Base-by-base conservation (phyloP, 2,329 filamentous ascomycete genomes). In the Aaosphaeria arxii region DNA sequence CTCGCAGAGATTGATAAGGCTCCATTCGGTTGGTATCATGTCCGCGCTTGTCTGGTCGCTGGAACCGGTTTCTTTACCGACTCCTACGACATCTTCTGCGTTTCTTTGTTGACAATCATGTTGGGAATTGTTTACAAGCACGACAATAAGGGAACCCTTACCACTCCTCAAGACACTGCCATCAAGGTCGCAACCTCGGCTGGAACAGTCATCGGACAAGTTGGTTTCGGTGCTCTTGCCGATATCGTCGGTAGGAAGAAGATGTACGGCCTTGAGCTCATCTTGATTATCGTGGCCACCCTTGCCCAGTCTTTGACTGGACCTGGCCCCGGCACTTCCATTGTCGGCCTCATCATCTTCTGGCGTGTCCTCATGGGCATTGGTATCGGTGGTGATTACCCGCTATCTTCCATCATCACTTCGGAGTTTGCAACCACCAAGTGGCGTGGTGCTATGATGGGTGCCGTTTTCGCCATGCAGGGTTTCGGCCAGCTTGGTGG, bases 151-250 rank as follows among this genome's bases (percentile, higher is more conserved):
- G 78, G 52, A 74, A 74, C 52, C 7, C 58, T 91, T 60, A 83
- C 86, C 6, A 75, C 79, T 17, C 76, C 69, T 41, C 83, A 87
- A 6, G 88, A 94, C 59, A 92, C 85, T 4, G 87, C 88, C 28
- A 91, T 95, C 76, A 95, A 95, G 74, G 83, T 92, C 47, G 83
- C 89, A 24, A 94, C 89, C 9, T 91, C 87, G 30, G 86, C 85
- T 50, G 90, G 90, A 50, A 94, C 89, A 17, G 88, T 95, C 46
- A 74, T 95, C 43, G 90, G 89, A 33, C 90, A 95, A 72, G 74
- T 94, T 31, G 82, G 82, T 42, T 95, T 95, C 63, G 63, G 42
- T 45, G 59, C 42, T 30, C 75, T 91, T 24, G 90, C 89, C 30
- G 90, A 95, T 73, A 73, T 84, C 5, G 79, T 92, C 45, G 89